Conservation (phyloP, 2,329 filamentous ascomycete genomes). For the Calonectria pteridis region DNA sequence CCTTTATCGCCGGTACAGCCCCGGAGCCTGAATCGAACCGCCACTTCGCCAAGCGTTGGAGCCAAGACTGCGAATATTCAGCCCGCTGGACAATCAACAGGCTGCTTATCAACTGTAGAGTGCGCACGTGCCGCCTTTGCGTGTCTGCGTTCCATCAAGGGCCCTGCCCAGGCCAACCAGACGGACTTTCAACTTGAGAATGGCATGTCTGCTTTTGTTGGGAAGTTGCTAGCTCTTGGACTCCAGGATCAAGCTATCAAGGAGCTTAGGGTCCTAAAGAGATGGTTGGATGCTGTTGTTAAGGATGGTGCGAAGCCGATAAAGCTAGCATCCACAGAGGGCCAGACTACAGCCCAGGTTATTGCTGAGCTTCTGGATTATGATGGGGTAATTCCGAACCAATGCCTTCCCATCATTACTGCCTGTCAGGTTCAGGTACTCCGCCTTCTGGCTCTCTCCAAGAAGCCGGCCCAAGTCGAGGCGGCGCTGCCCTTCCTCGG, state of each 20-base stretch:
- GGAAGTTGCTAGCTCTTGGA: constrained; percentile 73
- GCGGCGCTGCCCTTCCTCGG: constrained; percentile 67
- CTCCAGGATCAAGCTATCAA: constrained; percentile 77
- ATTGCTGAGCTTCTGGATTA: constrained; percentile 75
- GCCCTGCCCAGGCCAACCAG: constrained; percentile 65
- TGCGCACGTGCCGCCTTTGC: constrained; percentile 77
- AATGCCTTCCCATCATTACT: constrained; percentile 68
- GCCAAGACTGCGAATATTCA: constrained; percentile 49
- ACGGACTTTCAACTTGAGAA: constrained; percentile 77
- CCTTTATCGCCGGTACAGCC: constrained; percentile 73
- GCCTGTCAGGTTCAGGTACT: constrained; percentile 75
- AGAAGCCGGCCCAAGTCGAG: constrained; percentile 71
- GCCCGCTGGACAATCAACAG: constrained; percentile 51
- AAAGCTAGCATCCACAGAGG: constrained; percentile 46
- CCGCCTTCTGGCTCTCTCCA: constrained; percentile 70
- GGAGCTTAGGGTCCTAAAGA: constrained; percentile 76
- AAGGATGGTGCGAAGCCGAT: constrained; percentile 48
- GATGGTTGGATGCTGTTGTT: constrained; percentile 63
- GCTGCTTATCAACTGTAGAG: constrained; percentile 72
- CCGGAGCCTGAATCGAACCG: constrained; percentile 70
- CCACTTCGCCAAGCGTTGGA: constrained; percentile 62
- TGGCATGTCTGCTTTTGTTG: constrained; percentile 77
- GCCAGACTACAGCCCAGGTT: constrained; percentile 45
- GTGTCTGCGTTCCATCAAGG: constrained; percentile 70
- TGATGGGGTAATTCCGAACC: constrained; percentile 56